phyloP scores from a whole-genome alignment of 2,329 filamentous ascomycete genomes.

The Penicillium sp. region DNA sequence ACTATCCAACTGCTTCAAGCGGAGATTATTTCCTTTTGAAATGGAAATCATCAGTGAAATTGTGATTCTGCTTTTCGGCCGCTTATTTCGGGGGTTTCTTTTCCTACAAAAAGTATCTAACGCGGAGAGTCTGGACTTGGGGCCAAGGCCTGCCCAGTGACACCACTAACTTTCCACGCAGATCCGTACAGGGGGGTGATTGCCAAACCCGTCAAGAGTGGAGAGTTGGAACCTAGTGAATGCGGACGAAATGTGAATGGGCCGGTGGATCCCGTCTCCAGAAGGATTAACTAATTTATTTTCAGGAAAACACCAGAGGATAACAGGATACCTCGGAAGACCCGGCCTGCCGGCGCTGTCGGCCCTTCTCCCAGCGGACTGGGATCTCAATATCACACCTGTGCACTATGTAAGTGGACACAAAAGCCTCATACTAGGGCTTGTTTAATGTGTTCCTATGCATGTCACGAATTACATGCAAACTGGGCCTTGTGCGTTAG shows the following conservation, averaged over 20 bases:
- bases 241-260: slow-evolving; percentile 2
- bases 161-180: neutral
- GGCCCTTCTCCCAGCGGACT: neutral
- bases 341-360: neutral
- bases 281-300: neutral
- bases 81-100: neutral
- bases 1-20: neutral
- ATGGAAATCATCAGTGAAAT: neutral
- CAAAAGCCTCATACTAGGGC: neutral
- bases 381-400: neutral
- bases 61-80: neutral
- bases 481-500: neutral
- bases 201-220: neutral
- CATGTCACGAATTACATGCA: neutral
- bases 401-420: neutral
- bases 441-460: neutral
- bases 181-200: neutral
- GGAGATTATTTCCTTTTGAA: slow-evolving; percentile 1
- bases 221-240: neutral
- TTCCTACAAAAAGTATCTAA: neutral
- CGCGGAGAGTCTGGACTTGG: neutral
- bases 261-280: slow-evolving; percentile 9
- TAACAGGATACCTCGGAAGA: neutral
- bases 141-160: neutral
- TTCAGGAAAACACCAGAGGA: neutral